Evolutionary conservation across 2,329 filamentous ascomycete genomes (phyloP).

Genomic region (Calonectria fujianensis): DNA sequence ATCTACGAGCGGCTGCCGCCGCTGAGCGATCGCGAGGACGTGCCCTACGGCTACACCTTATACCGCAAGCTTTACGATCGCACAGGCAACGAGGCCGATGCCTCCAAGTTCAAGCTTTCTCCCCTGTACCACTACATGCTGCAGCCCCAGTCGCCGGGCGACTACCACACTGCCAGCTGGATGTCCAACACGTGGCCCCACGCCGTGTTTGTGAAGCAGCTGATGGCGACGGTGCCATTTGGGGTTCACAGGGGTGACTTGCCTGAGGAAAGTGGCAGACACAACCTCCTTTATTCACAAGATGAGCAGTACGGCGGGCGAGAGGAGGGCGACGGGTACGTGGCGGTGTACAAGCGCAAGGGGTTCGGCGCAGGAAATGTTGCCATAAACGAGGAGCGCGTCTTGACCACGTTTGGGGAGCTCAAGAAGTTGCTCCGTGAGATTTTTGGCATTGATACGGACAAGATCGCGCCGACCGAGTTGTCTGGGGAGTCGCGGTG

Average conservation of each 20-base stretch:
- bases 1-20: constrained; percentile 20
- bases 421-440: constrained; percentile 23
- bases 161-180: constrained; percentile 8
- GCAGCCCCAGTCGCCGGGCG: constrained; percentile 11
- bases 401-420: constrained; percentile 14
- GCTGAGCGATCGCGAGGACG: neutral
- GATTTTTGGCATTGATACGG: constrained; percentile 18
- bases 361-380: neutral
- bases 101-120: constrained; percentile 1
- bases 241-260: neutral
- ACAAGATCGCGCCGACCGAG: constrained; percentile 7
- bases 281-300: constrained; percentile 6
- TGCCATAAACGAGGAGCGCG: constrained; percentile 8
- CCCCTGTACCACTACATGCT: constrained; percentile 25
- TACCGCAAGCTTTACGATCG: constrained; percentile 24
- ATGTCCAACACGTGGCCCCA: constrained; percentile 17
- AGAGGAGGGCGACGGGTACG: neutral
- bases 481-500: neutral
- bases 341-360: constrained; percentile 22
- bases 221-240: constrained; percentile 21
- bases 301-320: constrained; percentile 2
- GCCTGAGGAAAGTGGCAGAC: neutral
- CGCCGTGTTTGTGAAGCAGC: constrained; percentile 9
- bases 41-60: constrained; percentile 11
- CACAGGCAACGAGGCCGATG: neutral